Evolutionary conservation across 1,139 yeast species (phyloP).

Genomic region (Schwanniomyces etchellsii): DNA sequence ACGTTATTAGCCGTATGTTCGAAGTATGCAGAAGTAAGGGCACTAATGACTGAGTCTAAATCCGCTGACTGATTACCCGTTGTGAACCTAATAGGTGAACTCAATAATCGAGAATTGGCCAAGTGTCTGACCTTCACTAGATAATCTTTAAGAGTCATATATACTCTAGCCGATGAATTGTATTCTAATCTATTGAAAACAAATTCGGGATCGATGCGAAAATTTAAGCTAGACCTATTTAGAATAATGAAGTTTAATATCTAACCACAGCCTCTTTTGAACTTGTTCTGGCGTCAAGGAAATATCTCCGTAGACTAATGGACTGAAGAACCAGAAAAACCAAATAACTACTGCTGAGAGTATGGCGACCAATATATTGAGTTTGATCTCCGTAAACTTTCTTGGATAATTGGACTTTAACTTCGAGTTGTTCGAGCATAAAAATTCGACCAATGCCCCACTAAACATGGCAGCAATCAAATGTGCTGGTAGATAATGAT

Average conservation of each 20-base stretch:
- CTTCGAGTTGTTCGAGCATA: slow-evolving; percentile 58
- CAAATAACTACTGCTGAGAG: slow-evolving; percentile 47
- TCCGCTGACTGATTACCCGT: slow-evolving; percentile 86
- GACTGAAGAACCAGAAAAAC: slow-evolving; percentile 72
- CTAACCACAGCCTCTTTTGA: slow-evolving; percentile 71
- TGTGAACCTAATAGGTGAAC: slow-evolving; percentile 40
- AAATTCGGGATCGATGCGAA: slow-evolving; percentile 1
- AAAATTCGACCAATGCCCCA: slow-evolving; percentile 77
- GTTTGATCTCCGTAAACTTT: slow-evolving; percentile 21
- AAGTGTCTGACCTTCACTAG: slow-evolving; percentile 15
- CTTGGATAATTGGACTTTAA: slow-evolving; percentile 14
- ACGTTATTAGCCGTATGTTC: slow-evolving; percentile 19
- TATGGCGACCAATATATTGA: slow-evolving; percentile 29
- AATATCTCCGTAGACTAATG: slow-evolving; percentile 80
- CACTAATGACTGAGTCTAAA: slow-evolving; percentile 77
- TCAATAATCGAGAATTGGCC: slow-evolving; percentile 10
- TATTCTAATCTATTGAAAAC: background rate
- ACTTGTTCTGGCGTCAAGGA: slow-evolving; percentile 61
- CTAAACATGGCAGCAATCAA: slow-evolving; percentile 78
- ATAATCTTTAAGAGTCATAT: too few relatives aligned
- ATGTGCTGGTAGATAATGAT: slow-evolving; percentile 96
- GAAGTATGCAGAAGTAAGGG: slow-evolving; percentile 67
- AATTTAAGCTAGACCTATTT: slow-evolving; percentile 36
- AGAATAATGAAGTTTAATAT: slow-evolving; percentile 76
- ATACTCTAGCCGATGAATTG: background rate